A percentile compares a stretch with the other conserved stretches of the same genome.
phyloP scores from a whole-genome alignment of 2,329 filamentous ascomycete species.

The Penicillium sp. region DNA sequence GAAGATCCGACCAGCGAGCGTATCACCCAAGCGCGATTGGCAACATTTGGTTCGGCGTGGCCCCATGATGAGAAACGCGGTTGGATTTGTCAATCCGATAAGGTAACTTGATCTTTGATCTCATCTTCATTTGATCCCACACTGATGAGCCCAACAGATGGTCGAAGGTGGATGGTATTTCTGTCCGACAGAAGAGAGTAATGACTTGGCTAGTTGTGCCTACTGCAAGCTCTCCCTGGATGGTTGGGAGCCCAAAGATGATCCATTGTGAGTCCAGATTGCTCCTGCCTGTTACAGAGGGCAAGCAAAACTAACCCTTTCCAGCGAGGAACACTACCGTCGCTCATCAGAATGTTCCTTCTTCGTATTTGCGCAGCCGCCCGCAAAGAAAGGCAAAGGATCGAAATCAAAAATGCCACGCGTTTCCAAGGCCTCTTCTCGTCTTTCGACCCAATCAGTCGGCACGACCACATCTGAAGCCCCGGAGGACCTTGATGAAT shows the following conservation, averaged over 20 bases:
- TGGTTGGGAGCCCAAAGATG: conserved; percentile 90
- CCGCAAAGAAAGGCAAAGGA: conserved; percentile 59
- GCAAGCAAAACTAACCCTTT: conserved; percentile 12
- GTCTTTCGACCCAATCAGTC: conserved; percentile 56
- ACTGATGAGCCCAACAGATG: conserved; percentile 55
- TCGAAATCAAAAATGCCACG: conserved; percentile 55
- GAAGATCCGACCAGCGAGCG: conserved; percentile 71
- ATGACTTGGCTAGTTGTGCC: conserved; percentile 86
- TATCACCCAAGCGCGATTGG: conserved; percentile 74
- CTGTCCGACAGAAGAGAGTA: conserved; percentile 76
- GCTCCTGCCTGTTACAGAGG: conserved; percentile 13
- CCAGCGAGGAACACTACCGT: conserved; percentile 78
- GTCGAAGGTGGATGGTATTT: conserved; percentile 93
- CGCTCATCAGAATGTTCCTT: conserved; percentile 79
- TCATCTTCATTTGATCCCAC: conserved; percentile 7
- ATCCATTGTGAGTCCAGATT: conserved; percentile 68
- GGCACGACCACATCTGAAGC: conserved; percentile 47
- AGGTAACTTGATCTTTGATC: conserved; percentile 53
- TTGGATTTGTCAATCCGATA: conserved; percentile 86
- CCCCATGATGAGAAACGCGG: conserved; percentile 84
- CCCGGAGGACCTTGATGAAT: conserved; percentile 48
- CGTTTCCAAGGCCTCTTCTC: conserved; percentile 67
- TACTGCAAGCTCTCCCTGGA: conserved; percentile 90
- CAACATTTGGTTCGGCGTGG: conserved; percentile 83
- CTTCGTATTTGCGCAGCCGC: conserved; percentile 63